Evolutionary conservation across 2,329 filamentous ascomycete species (phyloP).

Genomic region (Bretziella fagacearum): DNA sequence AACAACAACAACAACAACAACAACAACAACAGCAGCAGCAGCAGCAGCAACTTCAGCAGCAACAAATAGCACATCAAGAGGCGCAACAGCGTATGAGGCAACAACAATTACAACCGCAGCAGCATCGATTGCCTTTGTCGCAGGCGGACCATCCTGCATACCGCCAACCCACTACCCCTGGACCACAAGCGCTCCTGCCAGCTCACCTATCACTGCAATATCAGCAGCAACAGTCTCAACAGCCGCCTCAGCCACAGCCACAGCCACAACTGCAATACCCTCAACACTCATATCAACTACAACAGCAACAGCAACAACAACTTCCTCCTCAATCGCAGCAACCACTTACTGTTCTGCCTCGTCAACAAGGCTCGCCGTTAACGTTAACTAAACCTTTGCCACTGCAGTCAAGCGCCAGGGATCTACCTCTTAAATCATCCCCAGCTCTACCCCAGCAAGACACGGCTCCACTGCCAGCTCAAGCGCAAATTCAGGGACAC

Average conservation of each 20-base stretch:
- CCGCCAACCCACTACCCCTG: background rate
- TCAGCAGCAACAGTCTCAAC: background rate
- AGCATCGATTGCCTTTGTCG: background rate
- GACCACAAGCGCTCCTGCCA: background rate
- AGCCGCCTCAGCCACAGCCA: background rate
- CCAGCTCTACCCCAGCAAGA: constrained; percentile 9
- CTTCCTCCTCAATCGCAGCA: constrained; percentile 16
- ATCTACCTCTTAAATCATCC: constrained; percentile 5
- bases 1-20: constrained; percentile 1
- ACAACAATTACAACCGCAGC: constrained; percentile 3
- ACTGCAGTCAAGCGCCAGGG: constrained; percentile 4
- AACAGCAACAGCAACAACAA: constrained; percentile 16
- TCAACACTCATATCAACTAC: constrained; percentile 5
- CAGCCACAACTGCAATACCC: constrained; percentile 19
- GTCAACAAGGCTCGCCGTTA: constrained; percentile 22
- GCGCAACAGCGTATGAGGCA: constrained; percentile 9
- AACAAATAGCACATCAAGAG: constrained; percentile 8
- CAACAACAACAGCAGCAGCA: constrained; percentile 2
- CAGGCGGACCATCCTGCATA: too few relatives aligned
- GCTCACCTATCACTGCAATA: background rate
- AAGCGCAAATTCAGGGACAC: constrained; percentile 9
- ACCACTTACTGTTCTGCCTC: constrained; percentile 17
- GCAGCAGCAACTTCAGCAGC: background rate
- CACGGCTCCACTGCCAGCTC: constrained; percentile 8
- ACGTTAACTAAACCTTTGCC: constrained; percentile 3